phyloP scores from a whole-genome alignment of 1,139 yeast species.

The Sugiyamaella grinbergsii region DNA sequence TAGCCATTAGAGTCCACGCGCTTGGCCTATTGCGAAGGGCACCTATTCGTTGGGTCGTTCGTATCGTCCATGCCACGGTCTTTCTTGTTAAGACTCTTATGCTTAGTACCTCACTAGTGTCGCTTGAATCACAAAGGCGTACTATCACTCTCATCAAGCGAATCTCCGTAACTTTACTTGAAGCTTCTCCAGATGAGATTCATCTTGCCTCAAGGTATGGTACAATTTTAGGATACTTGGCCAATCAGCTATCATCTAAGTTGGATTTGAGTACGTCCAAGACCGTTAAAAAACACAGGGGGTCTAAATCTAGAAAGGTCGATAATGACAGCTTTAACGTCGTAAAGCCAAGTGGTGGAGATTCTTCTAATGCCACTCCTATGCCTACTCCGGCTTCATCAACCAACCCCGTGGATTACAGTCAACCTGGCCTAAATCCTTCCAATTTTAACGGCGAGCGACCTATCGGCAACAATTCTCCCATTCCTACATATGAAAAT shows the following conservation, averaged over 20 bases:
- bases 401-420: not conserved
- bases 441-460: not conserved
- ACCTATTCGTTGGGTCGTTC: slow-evolving; percentile 89
- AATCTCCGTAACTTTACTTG: slow-evolving; percentile 74
- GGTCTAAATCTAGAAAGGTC: not conserved
- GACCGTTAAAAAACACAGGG: slow-evolving; percentile 4
- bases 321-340: not conserved
- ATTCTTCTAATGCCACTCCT: not conserved
- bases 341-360: not conserved
- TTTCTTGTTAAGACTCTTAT: slow-evolving; percentile 80
- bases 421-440: not conserved
- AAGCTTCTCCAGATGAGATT: slow-evolving; percentile 86
- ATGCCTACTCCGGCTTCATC: not conserved
- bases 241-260: slow-evolving; percentile 59
- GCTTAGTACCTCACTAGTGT: slow-evolving; percentile 50
- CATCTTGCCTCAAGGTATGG: slow-evolving; percentile 83
- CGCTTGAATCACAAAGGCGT: slow-evolving; percentile 51
- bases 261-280: slow-evolving; percentile 7
- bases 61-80: slow-evolving; percentile 88
- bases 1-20: slow-evolving; percentile 67
- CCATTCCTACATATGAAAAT: not conserved
- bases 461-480: not conserved
- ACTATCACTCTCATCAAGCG: slow-evolving; percentile 66
- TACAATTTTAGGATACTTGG: slow-evolving; percentile 73
- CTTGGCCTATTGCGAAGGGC: slow-evolving; percentile 67